Evolutionary conservation across 2,329 filamentous ascomycete species (phyloP).

Genomic region (Fusarium stilboides): DNA sequence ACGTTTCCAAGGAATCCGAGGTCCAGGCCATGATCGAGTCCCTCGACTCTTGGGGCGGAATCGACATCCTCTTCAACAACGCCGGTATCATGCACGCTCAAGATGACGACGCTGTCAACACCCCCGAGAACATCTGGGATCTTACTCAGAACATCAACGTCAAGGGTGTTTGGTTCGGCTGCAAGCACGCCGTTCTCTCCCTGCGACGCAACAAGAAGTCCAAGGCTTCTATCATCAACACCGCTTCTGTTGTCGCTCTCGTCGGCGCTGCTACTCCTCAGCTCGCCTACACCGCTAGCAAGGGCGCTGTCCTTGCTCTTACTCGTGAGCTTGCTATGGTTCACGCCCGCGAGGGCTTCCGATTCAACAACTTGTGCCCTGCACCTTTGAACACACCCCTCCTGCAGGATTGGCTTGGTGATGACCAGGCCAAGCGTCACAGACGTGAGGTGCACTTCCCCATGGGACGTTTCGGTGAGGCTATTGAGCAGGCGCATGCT

Average conservation of each 20-base stretch:
- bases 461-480: slow-evolving; percentile 88
- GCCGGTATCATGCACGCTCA: slow-evolving; percentile 95
- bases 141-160: slow-evolving; percentile 95
- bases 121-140: slow-evolving; percentile 93
- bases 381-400: slow-evolving; percentile 93
- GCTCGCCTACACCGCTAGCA: slow-evolving; percentile 93
- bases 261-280: slow-evolving; percentile 91
- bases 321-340: slow-evolving; percentile 93
- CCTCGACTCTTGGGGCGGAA: slow-evolving; percentile 86
- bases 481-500: slow-evolving; percentile 92
- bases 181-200: slow-evolving; percentile 89
- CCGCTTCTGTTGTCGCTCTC: slow-evolving; percentile 88
- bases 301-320: slow-evolving; percentile 91
- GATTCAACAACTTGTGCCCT: slow-evolving; percentile 93
- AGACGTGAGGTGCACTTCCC: slow-evolving; percentile 93
- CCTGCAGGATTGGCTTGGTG: slow-evolving; percentile 93
- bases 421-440: slow-evolving; percentile 84
- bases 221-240: slow-evolving; percentile 90
- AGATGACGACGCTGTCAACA: slow-evolving; percentile 85
- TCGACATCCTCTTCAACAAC: slow-evolving; percentile 97
- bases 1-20: slow-evolving; percentile 88
- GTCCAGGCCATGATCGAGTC: slow-evolving; percentile 81
- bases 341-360: slow-evolving; percentile 88
- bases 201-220: slow-evolving; percentile 86
- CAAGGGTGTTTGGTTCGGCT: slow-evolving; percentile 97